Evolutionary conservation across 108 stramenopile species (phyloP), one percentile per base, ranked within the genome.

Genomic region (Nitzschia sp.): DNA sequence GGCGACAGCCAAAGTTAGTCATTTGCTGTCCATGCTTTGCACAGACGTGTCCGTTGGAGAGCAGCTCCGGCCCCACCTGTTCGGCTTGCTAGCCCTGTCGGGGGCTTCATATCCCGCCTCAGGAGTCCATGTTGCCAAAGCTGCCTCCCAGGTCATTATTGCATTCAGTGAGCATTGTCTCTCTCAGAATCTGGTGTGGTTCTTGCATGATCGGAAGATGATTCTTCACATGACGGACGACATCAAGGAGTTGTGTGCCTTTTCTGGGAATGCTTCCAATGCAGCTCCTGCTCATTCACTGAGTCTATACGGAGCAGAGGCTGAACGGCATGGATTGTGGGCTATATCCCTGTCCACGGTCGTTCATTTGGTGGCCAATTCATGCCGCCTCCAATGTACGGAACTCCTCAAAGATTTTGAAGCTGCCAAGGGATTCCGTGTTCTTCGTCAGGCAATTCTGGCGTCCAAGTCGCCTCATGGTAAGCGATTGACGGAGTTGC

Each of bases 151-250:
- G 14, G 95, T 97, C 53, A 93, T 96, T 51, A 74, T 86, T 57
- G 86, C 95, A 42, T 87, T 97, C 57, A 76, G 88, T 44, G 73
- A 81, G 53, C 55, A 78, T 52, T 95, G 92, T 56, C 80, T 95
- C 11, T 85, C 86, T 19, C 78, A 86, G 20, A 88, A 86, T 51
- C 72, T 97, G 64, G 92, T 95, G 7, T 94, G 85, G 88, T 95
- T 95, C 63, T 71, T 97, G 11, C 95, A 96, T 65, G 94, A 97
- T 75, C 70, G 89, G 48, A 93, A 92, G 64, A 94, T 95, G 83
- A 92, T 97, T 67, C 70, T 92, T 51, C 92, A 96, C 73, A 93
- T 97, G 86, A 93, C 94, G 21, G 95, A 95, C 65, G 96, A 97
- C 73, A 69, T 97, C 68, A 91, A 92, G 60, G 94, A 97, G 55